These are phyloP conservation scores for Globisporangium heterothallicum DNA, from an alignment of 352 stramenopile species.

Conservation along the genomic window DNA sequence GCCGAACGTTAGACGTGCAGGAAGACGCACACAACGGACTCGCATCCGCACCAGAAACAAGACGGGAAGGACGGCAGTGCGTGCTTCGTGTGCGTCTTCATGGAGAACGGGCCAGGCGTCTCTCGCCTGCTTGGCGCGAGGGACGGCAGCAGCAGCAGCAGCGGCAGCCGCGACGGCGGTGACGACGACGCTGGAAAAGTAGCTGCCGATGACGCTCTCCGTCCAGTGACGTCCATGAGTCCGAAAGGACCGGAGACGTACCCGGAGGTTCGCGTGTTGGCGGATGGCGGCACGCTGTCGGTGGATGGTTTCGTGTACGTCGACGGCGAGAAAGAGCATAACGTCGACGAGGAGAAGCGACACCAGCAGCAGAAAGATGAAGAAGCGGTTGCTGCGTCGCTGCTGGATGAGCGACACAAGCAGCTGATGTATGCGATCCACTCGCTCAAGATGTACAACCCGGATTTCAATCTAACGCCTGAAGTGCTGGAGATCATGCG, in stretches of 20 bases:
- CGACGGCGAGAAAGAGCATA: neutral
- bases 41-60: too few species aligned
- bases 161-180: neutral
- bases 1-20: too few species aligned
- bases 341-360: neutral
- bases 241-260: neutral
- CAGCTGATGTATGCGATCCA: slow-evolving; percentile 49
- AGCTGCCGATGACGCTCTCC: neutral
- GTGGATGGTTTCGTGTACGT: slow-evolving; percentile 11
- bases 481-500: slow-evolving; percentile 81
- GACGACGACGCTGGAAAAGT: too few species aligned
- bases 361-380: neutral
- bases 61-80: too few species aligned
- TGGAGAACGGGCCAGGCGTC: too few species aligned
- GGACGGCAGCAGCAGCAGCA: too few species aligned
- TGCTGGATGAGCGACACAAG: slow-evolving; percentile 3
- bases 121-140: too few species aligned
- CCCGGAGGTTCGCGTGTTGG: neutral
- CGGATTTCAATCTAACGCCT: slow-evolving; percentile 73
- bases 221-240: too few species aligned
- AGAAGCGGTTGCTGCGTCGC: neutral
- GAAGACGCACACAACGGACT: too few species aligned
- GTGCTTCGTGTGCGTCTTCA: too few species aligned
- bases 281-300: slow-evolving; percentile 2
- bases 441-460: slow-evolving; percentile 74